A percentile compares a stretch with the other conserved stretches of the same genome.
phyloP scores from a whole-genome alignment of 176 grass and related monocot genomes.

The Triticum timopheevii region DNA sequence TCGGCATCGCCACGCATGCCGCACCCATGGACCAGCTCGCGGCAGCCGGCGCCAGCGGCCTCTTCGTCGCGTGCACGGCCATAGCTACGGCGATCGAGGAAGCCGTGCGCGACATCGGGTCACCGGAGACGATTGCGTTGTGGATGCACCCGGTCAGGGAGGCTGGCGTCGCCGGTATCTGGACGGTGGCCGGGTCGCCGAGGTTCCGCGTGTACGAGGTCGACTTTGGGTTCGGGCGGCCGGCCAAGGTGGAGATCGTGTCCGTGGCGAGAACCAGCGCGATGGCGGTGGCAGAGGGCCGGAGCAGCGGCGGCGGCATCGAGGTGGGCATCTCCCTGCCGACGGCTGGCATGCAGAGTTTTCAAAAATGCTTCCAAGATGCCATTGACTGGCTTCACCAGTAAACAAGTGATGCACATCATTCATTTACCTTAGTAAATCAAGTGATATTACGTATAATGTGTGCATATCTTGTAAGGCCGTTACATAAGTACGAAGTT shows the following conservation, averaged over 20 bases:
- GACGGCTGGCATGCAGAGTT: conserved; percentile 36
- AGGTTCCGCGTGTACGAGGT: conserved; percentile 51
- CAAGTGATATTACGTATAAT: too few relatives aligned
- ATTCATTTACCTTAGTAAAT: too few relatives aligned
- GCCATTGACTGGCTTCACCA: neutral
- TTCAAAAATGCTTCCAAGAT: conserved; percentile 26
- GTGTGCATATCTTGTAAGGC: too few relatives aligned
- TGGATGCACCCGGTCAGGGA: neutral
- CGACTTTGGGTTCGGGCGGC: conserved; percentile 50
- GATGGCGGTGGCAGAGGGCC: conserved; percentile 38
- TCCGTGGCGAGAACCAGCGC: conserved; percentile 38
- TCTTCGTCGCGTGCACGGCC: conserved; percentile 10
- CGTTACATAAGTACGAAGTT: too few relatives aligned
- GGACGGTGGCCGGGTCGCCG: conserved; percentile 27
- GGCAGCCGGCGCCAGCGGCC: neutral
- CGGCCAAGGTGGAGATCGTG: conserved; percentile 45
- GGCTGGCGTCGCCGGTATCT: neutral
- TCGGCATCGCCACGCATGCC: conserved; percentile 5
- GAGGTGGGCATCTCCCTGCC: conserved; percentile 55
- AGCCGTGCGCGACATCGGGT: neutral
- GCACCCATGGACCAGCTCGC: neutral
- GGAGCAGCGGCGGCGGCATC: conserved; percentile 23
- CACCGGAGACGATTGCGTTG: too few relatives aligned
- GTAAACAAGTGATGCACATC: neutral
- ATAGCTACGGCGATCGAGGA: conserved; percentile 24